Evolutionary conservation across 2,329 filamentous ascomycete species (phyloP).

Genomic region (Ophiocordyceps robertsii): DNA sequence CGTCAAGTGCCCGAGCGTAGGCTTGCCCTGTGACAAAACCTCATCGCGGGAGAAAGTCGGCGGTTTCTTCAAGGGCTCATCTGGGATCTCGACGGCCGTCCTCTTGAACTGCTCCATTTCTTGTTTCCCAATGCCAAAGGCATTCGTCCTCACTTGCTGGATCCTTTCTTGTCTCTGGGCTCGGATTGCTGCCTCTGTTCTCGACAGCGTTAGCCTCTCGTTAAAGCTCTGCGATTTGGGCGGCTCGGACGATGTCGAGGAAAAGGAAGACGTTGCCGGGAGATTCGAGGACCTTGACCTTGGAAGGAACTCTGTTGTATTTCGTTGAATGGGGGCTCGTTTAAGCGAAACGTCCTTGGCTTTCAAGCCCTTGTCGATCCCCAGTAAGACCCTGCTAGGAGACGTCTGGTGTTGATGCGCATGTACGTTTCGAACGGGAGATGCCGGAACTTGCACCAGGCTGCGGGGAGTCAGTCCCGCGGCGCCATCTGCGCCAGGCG

Average conservation of each 20-base stretch:
- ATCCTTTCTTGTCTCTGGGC: constrained; percentile 39
- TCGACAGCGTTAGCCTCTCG: constrained; percentile 66
- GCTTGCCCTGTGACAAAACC: constrained; percentile 27
- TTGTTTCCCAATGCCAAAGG: constrained; percentile 42
- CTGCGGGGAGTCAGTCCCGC: constrained; percentile 10
- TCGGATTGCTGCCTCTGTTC: constrained; percentile 37
- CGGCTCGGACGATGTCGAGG: constrained; percentile 7
- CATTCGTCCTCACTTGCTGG: constrained; percentile 35
- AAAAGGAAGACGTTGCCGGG: constrained; percentile 6
- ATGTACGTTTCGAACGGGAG: constrained; percentile 50
- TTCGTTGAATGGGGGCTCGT: constrained; percentile 42
- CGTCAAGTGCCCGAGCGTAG: constrained; percentile 15
- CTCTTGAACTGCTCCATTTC: constrained; percentile 48
- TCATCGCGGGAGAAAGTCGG: constrained; percentile 52
- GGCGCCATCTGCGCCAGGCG: constrained; percentile 11
- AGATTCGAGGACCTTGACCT: constrained; percentile 25
- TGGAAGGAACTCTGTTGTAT: constrained; percentile 25
- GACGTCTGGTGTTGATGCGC: constrained; percentile 47
- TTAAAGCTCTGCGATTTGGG: constrained; percentile 54
- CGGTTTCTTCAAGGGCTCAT: constrained; percentile 29
- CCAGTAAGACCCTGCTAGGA: constrained; percentile 65
- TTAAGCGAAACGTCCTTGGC: constrained; percentile 77
- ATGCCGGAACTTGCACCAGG: constrained; percentile 60
- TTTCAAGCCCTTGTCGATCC: constrained; percentile 78
- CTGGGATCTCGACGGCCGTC: constrained; percentile 40